phyloP scores from a whole-genome alignment of 2,329 filamentous ascomycete species.

The Phyllosticta paracitricarpa region DNA sequence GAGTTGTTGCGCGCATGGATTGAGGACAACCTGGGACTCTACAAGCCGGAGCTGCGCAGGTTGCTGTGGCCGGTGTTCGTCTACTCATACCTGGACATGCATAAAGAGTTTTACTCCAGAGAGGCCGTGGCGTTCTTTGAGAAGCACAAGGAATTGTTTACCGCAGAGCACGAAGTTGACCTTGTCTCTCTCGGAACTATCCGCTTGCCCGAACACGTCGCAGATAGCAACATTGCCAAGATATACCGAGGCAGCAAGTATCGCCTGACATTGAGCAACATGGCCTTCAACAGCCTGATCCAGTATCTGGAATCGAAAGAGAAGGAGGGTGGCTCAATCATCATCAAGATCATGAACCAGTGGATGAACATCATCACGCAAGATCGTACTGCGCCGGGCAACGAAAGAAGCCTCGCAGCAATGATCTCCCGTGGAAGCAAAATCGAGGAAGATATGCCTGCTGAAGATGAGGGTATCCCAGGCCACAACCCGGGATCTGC shows the following conservation, averaged over 20 bases:
- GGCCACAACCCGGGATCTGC: slow-evolving; percentile 57
- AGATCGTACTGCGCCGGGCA: slow-evolving; percentile 43
- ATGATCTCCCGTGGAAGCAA: slow-evolving; percentile 45
- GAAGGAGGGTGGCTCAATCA: slow-evolving; percentile 66
- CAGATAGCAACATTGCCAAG: slow-evolving; percentile 66
- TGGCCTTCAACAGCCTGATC: slow-evolving; percentile 72
- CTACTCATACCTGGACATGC: slow-evolving; percentile 78
- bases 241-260: slow-evolving; percentile 83
- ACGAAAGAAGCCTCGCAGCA: slow-evolving; percentile 50
- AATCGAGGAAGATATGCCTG: slow-evolving; percentile 49
- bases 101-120: slow-evolving; percentile 58
- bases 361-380: slow-evolving; percentile 50
- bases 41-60: slow-evolving; percentile 86
- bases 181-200: slow-evolving; percentile 65
- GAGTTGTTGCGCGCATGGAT: slow-evolving; percentile 70
- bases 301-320: slow-evolving; percentile 83
- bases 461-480: slow-evolving; percentile 59
- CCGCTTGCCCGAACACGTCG: slow-evolving; percentile 65
- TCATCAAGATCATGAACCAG: slow-evolving; percentile 61
- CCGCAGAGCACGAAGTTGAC: slow-evolving; percentile 70
- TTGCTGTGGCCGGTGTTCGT: slow-evolving; percentile 90
- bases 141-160: slow-evolving; percentile 58
- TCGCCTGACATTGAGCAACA: slow-evolving; percentile 76
- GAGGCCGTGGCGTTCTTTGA: slow-evolving; percentile 68
- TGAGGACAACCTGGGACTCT: slow-evolving; percentile 84